Conservation (phyloP, 2,329 filamentous ascomycete genomes). For the Paraconiothyrium sp. region DNA sequence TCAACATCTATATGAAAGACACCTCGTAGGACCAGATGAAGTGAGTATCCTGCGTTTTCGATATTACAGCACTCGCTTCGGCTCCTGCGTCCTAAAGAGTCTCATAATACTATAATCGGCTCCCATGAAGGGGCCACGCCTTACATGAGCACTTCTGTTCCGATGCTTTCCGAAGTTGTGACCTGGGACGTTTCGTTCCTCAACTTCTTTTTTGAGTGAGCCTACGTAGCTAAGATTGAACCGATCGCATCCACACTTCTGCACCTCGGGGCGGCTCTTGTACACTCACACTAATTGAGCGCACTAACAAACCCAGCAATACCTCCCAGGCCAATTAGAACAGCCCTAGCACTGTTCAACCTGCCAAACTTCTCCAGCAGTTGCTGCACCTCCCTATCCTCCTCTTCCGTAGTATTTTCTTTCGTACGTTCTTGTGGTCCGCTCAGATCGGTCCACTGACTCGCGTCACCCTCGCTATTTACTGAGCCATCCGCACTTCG, state of each 20-base stretch:
- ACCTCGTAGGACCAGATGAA: background rate
- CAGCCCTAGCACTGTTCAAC: conserved; percentile 36
- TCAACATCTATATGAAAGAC: background rate
- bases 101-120: too few species aligned
- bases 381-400: conserved; percentile 29
- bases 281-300: conserved; percentile 15
- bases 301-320: conserved; percentile 34
- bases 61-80: background rate
- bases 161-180: too few species aligned
- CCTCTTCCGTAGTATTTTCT: conserved; percentile 21
- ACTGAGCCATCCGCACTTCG: conserved; percentile 31
- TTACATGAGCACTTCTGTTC: too few species aligned
- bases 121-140: too few species aligned
- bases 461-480: conserved; percentile 32
- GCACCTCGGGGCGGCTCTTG: too few species aligned
- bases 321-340: conserved; percentile 36
- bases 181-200: too few species aligned
- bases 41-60: background rate
- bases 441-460: conserved; percentile 41
- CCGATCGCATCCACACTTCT: too few species aligned
- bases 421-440: conserved; percentile 30
- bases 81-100: conserved; percentile 1
- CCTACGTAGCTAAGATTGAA: too few species aligned
- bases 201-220: background rate
- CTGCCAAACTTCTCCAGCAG: conserved; percentile 33